Percentiles rank a stretch among this genome's conserved stretches.
Conservation (phyloP, 2,329 filamentous ascomycete genomes). For the Aspergillus sp. region DNA sequence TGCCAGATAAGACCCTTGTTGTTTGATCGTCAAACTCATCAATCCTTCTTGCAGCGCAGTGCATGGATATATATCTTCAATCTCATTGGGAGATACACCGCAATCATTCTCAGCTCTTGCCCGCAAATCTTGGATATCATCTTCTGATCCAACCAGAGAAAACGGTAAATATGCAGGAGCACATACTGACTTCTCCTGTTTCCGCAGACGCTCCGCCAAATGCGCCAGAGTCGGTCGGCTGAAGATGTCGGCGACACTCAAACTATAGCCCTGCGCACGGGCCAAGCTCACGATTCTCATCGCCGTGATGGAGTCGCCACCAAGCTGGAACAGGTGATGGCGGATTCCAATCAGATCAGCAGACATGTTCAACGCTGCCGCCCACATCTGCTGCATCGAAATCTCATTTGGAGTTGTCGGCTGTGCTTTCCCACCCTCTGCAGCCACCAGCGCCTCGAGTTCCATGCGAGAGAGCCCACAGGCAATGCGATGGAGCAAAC, state of each 20-base stretch:
- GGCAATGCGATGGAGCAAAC: slow-evolving; percentile 2
- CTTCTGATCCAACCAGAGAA: background rate
- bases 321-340: slow-evolving; percentile 24
- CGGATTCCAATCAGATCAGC: slow-evolving; percentile 1
- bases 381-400: background rate
- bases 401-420: background rate
- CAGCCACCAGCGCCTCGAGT: background rate
- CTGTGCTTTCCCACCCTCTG: background rate
- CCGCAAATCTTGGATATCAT: background rate
- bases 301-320: slow-evolving; percentile 25
- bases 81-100: slow-evolving; percentile 5
- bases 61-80: slow-evolving; percentile 35
- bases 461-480: slow-evolving; percentile 1
- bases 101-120: slow-evolving; percentile 1
- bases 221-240: background rate
- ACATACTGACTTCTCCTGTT: background rate
- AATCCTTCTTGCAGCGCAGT: slow-evolving; percentile 37
- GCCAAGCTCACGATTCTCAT: slow-evolving; percentile 21
- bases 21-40: slow-evolving; percentile 18
- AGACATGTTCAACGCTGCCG: background rate
- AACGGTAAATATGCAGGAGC: background rate
- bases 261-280: slow-evolving; percentile 11
- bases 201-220: background rate
- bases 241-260: slow-evolving; percentile 11
- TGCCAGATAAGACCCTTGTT: slow-evolving; percentile 31